Percentiles rank a stretch among this genome's conserved stretches.
phyloP scores from a whole-genome alignment of 345 rosid genomes.

The Jatropha curcas region DNA sequence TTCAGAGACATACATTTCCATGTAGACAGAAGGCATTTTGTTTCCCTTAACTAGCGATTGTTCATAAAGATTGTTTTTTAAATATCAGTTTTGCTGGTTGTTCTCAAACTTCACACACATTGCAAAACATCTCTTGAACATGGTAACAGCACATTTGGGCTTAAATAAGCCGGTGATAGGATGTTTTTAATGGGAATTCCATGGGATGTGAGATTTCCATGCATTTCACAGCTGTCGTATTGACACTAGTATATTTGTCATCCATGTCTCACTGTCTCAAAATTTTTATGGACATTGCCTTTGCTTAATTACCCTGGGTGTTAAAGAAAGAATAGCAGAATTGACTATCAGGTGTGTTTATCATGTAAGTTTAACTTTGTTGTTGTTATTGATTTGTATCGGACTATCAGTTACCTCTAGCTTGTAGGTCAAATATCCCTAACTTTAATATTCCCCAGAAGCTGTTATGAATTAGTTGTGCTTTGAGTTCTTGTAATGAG shows the following conservation, averaged over 20 bases:
- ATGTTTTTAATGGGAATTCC: not conserved
- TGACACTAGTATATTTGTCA: not conserved
- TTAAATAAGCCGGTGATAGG: not conserved
- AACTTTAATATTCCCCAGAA: not conserved
- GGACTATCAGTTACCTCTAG: not conserved
- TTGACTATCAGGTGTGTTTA: not conserved
- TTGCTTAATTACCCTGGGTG: not conserved
- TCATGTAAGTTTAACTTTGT: not conserved
- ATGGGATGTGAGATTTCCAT: not conserved
- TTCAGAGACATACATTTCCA: not conserved
- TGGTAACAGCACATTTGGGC: not conserved
- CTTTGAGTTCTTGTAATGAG: too few relatives aligned
- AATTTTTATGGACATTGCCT: not conserved
- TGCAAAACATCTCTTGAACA: not conserved
- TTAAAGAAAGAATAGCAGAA: not conserved
- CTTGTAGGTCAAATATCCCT: not conserved
- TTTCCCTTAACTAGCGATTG: too few relatives aligned
- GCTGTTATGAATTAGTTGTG: not conserved
- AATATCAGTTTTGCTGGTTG: too few relatives aligned
- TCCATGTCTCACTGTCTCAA: too few relatives aligned
- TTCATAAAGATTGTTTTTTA: too few relatives aligned
- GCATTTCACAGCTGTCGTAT: not conserved
- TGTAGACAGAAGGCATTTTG: not conserved
- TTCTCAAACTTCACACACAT: too few relatives aligned
- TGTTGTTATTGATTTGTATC: not conserved